These are phyloP conservation scores for Megacollybia marginata DNA, from an alignment of 768 basidiomycete genomes.

Conservation along the genomic window DNA sequence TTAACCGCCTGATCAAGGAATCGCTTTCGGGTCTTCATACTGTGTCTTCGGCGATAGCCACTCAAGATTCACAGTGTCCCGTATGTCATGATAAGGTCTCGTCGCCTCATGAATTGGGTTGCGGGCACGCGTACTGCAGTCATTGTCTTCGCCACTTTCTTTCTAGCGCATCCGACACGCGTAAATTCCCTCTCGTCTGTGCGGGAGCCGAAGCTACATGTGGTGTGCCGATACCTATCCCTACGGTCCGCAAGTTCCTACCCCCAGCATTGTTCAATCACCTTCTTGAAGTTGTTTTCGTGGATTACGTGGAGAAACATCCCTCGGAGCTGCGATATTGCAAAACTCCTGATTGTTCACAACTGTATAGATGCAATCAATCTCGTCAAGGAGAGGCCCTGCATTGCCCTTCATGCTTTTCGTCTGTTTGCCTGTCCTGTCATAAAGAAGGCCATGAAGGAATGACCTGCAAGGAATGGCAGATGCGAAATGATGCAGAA, in stretches of 20 bases:
- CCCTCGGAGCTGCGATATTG: slow-evolving; percentile 57
- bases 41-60: not conserved
- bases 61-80: slow-evolving; percentile 31
- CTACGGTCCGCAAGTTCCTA: slow-evolving; percentile 44
- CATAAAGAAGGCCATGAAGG: slow-evolving; percentile 43
- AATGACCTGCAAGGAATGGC: slow-evolving; percentile 38
- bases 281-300: slow-evolving; percentile 50
- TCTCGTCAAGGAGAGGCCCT: slow-evolving; percentile 13
- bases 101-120: slow-evolving; percentile 33
- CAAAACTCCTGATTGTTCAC: slow-evolving; percentile 64
- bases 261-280: slow-evolving; percentile 39
- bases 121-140: slow-evolving; percentile 44
- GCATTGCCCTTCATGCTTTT: slow-evolving; percentile 48
- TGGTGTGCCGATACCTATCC: slow-evolving; percentile 43
- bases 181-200: slow-evolving; percentile 55
- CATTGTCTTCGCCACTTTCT: slow-evolving; percentile 43
- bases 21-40: slow-evolving; percentile 19
- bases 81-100: slow-evolving; percentile 43
- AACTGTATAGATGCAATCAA: slow-evolving; percentile 43
- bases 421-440: slow-evolving; percentile 40
- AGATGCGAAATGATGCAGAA: slow-evolving; percentile 11
- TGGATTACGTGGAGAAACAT: slow-evolving; percentile 44
- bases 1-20: slow-evolving; percentile 37
- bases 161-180: slow-evolving; percentile 25
- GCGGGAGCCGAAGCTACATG: slow-evolving; percentile 56